Percentiles rank a stretch among this genome's conserved stretches.
Evolutionary conservation across 139 green algal genomes (phyloP).

Genomic region (Edaphochlamys debaryana): DNA sequence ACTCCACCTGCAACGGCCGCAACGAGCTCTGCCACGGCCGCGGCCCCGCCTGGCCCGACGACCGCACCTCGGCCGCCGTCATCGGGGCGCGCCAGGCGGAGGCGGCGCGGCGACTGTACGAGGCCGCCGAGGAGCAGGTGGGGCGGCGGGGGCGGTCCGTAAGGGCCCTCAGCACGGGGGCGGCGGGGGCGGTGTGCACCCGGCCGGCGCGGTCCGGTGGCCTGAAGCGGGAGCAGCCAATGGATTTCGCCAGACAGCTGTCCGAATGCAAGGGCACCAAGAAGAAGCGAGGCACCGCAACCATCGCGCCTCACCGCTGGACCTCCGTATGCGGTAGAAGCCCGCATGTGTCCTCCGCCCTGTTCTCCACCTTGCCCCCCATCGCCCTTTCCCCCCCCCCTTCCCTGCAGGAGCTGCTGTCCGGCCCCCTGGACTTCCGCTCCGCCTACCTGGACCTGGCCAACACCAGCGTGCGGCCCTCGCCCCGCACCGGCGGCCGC

Average conservation of each 20-base stretch:
- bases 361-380: too few species aligned
- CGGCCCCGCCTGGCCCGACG: constrained; percentile 76
- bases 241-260: too few species aligned
- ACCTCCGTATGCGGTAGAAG: too few species aligned
- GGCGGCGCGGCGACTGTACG: constrained; percentile 67
- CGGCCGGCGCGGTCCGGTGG: too few species aligned
- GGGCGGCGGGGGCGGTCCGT: too few species aligned
- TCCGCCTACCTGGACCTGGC: constrained; percentile 83
- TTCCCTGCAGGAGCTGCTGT: constrained; percentile 38
- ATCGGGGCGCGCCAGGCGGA: constrained; percentile 73
- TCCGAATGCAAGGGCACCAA: too few species aligned
- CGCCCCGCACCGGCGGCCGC: constrained; percentile 44
- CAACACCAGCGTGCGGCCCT: constrained; percentile 56
- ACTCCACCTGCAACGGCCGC: constrained; percentile 78
- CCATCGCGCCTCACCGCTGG: too few species aligned
- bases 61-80: constrained; percentile 72
- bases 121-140: background rate
- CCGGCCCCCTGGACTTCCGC: constrained; percentile 71
- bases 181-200: too few species aligned
- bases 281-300: too few species aligned
- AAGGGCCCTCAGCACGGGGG: background rate
- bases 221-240: too few species aligned
- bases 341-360: too few species aligned
- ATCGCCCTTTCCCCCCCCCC: too few species aligned
- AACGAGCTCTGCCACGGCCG: constrained; percentile 81